Conservation (phyloP, 305 asterid species). For the Fraxinus floribunda region DNA sequence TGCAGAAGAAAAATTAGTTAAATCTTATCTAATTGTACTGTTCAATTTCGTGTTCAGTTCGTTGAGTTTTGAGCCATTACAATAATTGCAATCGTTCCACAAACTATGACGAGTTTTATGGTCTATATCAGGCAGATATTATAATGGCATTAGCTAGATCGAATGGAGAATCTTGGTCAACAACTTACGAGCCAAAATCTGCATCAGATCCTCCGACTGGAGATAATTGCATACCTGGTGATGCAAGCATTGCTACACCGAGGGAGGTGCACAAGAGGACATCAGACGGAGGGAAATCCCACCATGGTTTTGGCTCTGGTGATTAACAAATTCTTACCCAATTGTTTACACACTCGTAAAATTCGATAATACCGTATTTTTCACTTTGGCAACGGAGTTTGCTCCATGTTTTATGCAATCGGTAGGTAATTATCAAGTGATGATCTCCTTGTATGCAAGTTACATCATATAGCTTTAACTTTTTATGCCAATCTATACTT, state of each 20-base stretch:
- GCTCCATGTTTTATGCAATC: too few relatives aligned
- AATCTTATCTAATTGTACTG: background rate
- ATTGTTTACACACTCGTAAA: constrained; percentile 22
- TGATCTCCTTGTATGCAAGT: background rate
- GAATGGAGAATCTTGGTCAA: constrained; percentile 86
- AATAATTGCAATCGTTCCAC: background rate
- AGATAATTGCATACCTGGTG: constrained; percentile 41
- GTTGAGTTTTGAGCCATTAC: background rate
- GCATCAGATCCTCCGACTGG: constrained; percentile 37
- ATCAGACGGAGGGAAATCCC: constrained; percentile 38
- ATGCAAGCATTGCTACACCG: constrained; percentile 33
- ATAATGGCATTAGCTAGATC: background rate
- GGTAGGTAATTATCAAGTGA: background rate
- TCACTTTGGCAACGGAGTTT: background rate
- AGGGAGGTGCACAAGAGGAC: constrained; percentile 48
- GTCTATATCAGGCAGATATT: background rate
- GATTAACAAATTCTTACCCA: constrained; percentile 28
- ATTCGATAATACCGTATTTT: background rate
- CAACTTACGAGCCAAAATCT: constrained; percentile 50
- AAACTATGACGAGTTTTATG: background rate
- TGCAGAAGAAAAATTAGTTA: background rate
- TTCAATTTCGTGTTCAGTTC: background rate
- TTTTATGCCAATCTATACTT: background rate
- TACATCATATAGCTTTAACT: background rate
- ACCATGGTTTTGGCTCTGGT: constrained; percentile 43